Conservation (phyloP, 179 eudicot species). For the Carnegiea gigantea region DNA sequence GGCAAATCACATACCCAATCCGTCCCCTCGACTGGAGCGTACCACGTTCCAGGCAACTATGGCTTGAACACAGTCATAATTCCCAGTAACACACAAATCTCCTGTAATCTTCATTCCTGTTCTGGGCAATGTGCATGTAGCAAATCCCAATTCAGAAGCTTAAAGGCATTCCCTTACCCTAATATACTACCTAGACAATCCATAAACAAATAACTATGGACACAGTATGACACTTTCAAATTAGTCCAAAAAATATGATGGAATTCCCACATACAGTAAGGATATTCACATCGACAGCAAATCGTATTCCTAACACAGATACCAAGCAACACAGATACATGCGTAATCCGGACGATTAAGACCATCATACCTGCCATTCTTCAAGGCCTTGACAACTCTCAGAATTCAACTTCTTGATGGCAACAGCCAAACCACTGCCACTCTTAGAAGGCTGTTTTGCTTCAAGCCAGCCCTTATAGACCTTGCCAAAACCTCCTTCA, state of each 20-base stretch:
- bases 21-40: too few relatives aligned
- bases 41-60: too few relatives aligned
- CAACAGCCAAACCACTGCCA: conserved; percentile 51
- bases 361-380: conserved; percentile 78
- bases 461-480: conserved; percentile 82
- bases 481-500: conserved; percentile 95
- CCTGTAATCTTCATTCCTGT: neutral
- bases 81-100: neutral
- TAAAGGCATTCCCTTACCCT: neutral
- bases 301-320: neutral
- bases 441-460: conserved; percentile 38
- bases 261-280: neutral
- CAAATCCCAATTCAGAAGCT: neutral
- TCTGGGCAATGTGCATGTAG: neutral
- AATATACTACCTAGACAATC: neutral
- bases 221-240: neutral
- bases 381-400: conserved; percentile 79
- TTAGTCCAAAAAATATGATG: neutral
- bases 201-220: neutral
- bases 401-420: conserved; percentile 76
- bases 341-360: neutral
- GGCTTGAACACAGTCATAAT: neutral
- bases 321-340: neutral
- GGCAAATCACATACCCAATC: too few relatives aligned
- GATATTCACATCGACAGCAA: neutral